Conservation (phyloP, 306 rosid genomes). For the Neltuma alba region DNA sequence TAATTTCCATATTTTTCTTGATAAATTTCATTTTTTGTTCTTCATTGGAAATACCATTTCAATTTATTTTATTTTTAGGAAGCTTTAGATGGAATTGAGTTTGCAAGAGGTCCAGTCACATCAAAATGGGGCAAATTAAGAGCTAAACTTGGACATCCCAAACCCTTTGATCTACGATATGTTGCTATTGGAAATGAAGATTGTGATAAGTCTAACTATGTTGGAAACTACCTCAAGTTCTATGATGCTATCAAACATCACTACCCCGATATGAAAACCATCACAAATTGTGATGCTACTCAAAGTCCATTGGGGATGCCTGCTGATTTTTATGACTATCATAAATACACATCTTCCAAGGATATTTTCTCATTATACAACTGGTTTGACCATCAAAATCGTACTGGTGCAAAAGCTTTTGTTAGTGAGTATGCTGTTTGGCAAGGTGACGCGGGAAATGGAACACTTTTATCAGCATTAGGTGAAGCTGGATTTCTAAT, state of each 20-base stretch:
- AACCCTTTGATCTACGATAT: constrained; percentile 1
- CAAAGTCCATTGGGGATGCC: not conserved
- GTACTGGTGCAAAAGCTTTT: constrained; percentile 65
- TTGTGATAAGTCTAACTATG: constrained; percentile 45
- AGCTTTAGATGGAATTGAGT: too few relatives aligned
- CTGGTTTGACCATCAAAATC: constrained; percentile 27
- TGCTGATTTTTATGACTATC: not conserved
- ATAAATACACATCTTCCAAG: too few relatives aligned
- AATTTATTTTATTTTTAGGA: too few relatives aligned
- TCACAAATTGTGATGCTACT: too few relatives aligned
- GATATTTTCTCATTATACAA: too few relatives aligned
- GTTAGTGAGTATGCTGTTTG: constrained; percentile 88
- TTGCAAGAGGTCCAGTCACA: too few relatives aligned
- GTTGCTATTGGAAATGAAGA: constrained; percentile 84
- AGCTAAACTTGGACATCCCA: too few relatives aligned
- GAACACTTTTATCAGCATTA: constrained; percentile 67
- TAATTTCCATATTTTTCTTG: too few relatives aligned
- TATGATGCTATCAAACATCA: not conserved
- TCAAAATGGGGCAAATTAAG: too few relatives aligned
- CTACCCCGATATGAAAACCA: too few relatives aligned
- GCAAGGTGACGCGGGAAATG: constrained; percentile 54
- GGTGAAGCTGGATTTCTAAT: constrained; percentile 87
- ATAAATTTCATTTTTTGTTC: too few relatives aligned
- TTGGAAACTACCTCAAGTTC: not conserved
- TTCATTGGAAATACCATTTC: too few relatives aligned